A percentile compares a stretch with the other conserved stretches of the same genome.
Evolutionary conservation across 805 yeast species (phyloP).

Genomic region (Lipomyces kockii): DNA sequence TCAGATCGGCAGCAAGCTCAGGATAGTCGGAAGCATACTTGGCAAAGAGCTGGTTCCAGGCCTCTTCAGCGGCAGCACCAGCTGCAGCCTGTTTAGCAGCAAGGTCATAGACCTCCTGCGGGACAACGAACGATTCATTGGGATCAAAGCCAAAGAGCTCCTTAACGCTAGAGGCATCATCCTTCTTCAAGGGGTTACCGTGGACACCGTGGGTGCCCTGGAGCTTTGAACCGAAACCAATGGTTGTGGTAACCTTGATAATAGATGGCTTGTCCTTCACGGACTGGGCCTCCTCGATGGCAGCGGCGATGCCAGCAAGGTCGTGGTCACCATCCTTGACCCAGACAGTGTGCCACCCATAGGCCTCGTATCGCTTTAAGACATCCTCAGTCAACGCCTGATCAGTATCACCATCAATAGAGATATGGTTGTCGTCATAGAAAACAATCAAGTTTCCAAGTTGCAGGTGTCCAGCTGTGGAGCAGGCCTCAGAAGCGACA

Average conservation of each 20-base stretch:
- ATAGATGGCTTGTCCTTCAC: constrained; percentile 83
- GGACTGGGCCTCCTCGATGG: constrained; percentile 80
- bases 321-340: constrained; percentile 84
- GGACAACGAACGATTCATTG: constrained; percentile 73
- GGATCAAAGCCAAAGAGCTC: constrained; percentile 86
- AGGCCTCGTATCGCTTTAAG: constrained; percentile 77
- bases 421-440: constrained; percentile 96
- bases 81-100: constrained; percentile 59
- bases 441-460: constrained; percentile 91
- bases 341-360: constrained; percentile 88
- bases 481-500: constrained; percentile 90
- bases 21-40: constrained; percentile 73
- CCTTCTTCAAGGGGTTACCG: constrained; percentile 94
- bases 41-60: constrained; percentile 72
- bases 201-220: constrained; percentile 92
- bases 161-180: constrained; percentile 88
- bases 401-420: constrained; percentile 92
- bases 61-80: constrained; percentile 69
- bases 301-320: constrained; percentile 67
- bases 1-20: constrained; percentile 73
- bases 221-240: constrained; percentile 88
- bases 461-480: constrained; percentile 95
- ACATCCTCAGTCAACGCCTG: constrained; percentile 95
- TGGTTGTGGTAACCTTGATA: constrained; percentile 85
- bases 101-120: constrained; percentile 78